These are phyloP conservation scores for Circinella umbellata DNA, from an alignment of 371 early-diverging fungal genomes.

Conservation along the genomic window DNA sequence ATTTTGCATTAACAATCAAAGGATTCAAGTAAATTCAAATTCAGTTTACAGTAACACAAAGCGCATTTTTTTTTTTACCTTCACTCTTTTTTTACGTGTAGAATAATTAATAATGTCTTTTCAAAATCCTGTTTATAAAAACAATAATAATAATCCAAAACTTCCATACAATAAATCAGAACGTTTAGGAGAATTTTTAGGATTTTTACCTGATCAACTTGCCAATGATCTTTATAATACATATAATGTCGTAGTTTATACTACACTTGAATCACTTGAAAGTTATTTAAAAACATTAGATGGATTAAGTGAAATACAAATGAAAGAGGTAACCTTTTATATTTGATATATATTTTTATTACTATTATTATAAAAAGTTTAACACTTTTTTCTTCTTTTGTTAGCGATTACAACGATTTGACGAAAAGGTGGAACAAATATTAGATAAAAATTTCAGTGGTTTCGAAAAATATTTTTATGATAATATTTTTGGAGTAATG, in stretches of 20 bases:
- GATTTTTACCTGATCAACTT: slow-evolving; percentile 15
- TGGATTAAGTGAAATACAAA: not conserved
- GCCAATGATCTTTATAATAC: slow-evolving; percentile 23
- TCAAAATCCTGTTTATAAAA: not conserved
- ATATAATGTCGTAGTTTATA: slow-evolving; percentile 17
- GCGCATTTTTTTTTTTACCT: not conserved
- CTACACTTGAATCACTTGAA: slow-evolving; percentile 14
- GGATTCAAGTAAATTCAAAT: too few relatives aligned
- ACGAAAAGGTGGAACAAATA: slow-evolving; percentile 16
- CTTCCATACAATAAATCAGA: slow-evolving; percentile 20
- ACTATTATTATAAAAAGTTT: not conserved
- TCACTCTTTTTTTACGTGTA: not conserved
- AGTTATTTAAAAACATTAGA: slow-evolving; percentile 4
- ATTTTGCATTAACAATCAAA: too few relatives aligned
- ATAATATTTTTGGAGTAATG: slow-evolving; percentile 18
- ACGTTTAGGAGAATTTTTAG: slow-evolving; percentile 22
- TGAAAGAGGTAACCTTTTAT: not conserved
- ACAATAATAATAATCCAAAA: slow-evolving; percentile 4
- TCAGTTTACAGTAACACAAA: too few relatives aligned
- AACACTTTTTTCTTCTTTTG: too few relatives aligned
- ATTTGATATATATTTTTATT: too few relatives aligned
- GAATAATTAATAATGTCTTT: not conserved
- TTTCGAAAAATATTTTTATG: slow-evolving; percentile 23
- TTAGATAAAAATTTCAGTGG: slow-evolving; percentile 21
- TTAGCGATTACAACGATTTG: slow-evolving; percentile 16